These are phyloP conservation scores for Mollisiaceae sp. DNA, from an alignment of 2,329 filamentous ascomycete species.

Conservation along the genomic window DNA sequence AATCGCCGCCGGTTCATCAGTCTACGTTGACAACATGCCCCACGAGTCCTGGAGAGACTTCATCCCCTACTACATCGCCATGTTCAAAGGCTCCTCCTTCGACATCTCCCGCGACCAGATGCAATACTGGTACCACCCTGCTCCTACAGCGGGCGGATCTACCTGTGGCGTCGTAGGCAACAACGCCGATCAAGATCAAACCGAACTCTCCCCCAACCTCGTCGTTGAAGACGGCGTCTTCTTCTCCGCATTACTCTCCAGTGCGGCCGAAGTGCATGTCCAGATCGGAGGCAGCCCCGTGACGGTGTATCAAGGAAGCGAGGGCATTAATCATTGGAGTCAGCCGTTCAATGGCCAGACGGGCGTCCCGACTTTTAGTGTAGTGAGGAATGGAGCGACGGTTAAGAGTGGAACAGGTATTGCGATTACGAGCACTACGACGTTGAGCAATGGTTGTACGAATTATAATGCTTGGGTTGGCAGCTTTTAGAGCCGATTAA, in stretches of 20 bases:
- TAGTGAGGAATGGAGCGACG: conserved; percentile 35
- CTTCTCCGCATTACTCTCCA: conserved; percentile 41
- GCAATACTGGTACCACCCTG: conserved; percentile 50
- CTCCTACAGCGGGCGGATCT: conserved; percentile 42
- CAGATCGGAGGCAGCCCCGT: conserved; percentile 39
- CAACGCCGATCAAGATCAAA: conserved; percentile 33
- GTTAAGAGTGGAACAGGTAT: conserved; percentile 34
- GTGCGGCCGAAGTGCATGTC: conserved; percentile 40
- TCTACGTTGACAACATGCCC: conserved; percentile 53
- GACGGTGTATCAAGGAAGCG: conserved; percentile 25
- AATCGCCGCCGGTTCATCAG: conserved; percentile 48
- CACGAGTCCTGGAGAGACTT: conserved; percentile 56
- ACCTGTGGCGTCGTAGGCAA: conserved; percentile 44
- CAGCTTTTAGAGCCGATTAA: conserved; percentile 26
- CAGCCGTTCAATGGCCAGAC: conserved; percentile 41
- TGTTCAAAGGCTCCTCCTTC: conserved; percentile 51
- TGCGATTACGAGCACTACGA: conserved; percentile 35
- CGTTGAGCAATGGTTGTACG: conserved; percentile 30
- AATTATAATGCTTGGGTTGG: conserved; percentile 41
- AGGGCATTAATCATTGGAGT: conserved; percentile 37
- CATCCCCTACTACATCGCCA: conserved; percentile 55
- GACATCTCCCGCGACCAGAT: conserved; percentile 43
- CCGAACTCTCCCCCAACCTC: conserved; percentile 33
- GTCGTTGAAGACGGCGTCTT: conserved; percentile 43
- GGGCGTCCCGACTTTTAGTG: conserved; percentile 40